phyloP scores from a whole-genome alignment of 2,329 filamentous ascomycete genomes.

The Zasmidium citrigriseum region DNA sequence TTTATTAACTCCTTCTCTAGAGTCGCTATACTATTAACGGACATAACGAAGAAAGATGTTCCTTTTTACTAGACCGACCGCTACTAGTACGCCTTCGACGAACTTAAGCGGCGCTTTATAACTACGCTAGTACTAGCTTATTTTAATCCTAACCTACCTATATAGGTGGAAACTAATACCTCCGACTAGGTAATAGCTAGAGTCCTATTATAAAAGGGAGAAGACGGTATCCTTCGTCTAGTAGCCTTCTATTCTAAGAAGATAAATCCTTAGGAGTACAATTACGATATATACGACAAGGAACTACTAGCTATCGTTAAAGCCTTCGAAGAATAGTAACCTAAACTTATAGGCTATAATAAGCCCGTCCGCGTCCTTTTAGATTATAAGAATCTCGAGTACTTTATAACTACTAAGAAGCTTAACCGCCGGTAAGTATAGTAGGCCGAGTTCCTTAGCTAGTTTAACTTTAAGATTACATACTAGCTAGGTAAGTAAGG shows the following conservation, averaged over 20 bases:
- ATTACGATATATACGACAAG: conserved; percentile 19
- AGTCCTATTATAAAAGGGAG: not conserved
- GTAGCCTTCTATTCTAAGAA: conserved; percentile 14
- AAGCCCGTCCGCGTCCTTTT: conserved; percentile 26
- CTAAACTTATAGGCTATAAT: conserved; percentile 17
- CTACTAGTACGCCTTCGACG: conserved; percentile 1
- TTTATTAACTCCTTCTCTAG: conserved; percentile 1
- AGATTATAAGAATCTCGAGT: conserved; percentile 34
- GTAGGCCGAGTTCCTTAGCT: conserved; percentile 27
- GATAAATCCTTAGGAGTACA: conserved; percentile 8
- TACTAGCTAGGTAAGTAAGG: conserved; percentile 13
- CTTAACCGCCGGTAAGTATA: conserved; percentile 32
- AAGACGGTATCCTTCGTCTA: not conserved
- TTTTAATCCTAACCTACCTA: not conserved
- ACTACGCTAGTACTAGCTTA: not conserved
- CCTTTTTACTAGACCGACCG: not conserved
- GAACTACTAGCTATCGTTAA: conserved; percentile 36
- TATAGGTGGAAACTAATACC: not conserved
- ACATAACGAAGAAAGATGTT: not conserved
- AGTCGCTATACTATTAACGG: not conserved
- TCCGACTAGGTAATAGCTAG: not conserved
- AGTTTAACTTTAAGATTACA: conserved; percentile 30
- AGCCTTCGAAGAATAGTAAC: conserved; percentile 29
- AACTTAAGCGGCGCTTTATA: conserved; percentile 3
- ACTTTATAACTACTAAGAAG: conserved; percentile 34